Percentiles rank a stretch among this genome's conserved stretches.
phyloP scores from a whole-genome alignment of 768 basidiomycete species.

The Pisolithus microcarpus region DNA sequence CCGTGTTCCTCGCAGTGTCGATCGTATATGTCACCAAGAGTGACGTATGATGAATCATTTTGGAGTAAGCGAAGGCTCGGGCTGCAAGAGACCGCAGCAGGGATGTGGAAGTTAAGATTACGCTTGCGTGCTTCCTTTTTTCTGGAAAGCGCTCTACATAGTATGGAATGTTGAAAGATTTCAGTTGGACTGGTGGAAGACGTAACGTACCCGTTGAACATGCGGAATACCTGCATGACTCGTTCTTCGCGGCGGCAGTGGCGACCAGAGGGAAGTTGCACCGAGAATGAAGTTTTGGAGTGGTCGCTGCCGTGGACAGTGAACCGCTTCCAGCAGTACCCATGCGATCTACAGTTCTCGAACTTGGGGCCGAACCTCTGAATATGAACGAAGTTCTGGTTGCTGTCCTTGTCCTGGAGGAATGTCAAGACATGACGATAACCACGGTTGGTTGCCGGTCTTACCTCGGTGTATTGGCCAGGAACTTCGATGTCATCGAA shows the following conservation, averaged over 20 bases:
- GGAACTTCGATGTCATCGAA: constrained; percentile 98
- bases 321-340: constrained; percentile 84
- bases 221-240: constrained; percentile 87
- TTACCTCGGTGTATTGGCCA: constrained; percentile 96
- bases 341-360: constrained; percentile 83
- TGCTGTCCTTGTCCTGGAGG: constrained; percentile 85
- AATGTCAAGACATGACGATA: constrained; percentile 3
- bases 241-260: constrained; percentile 89
- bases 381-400: constrained; percentile 85
- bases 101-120: constrained; percentile 86
- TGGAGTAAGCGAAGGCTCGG: constrained; percentile 81
- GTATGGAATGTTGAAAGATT: constrained; percentile 1
- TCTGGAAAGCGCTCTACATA: constrained; percentile 62
- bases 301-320: constrained; percentile 88
- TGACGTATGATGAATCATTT: constrained; percentile 85
- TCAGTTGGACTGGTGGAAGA: background rate
- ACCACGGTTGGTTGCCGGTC: constrained; percentile 6
- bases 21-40: constrained; percentile 91
- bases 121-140: constrained; percentile 93
- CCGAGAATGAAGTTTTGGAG: constrained; percentile 81
- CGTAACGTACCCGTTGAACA: constrained; percentile 73
- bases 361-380: constrained; percentile 86
- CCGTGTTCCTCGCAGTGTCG: constrained; percentile 71
- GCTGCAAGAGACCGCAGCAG: constrained; percentile 77
- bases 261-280: constrained; percentile 81